Evolutionary conservation across 2,329 filamentous ascomycete species (phyloP).

Genomic region (Pleurostoma richardsiae): DNA sequence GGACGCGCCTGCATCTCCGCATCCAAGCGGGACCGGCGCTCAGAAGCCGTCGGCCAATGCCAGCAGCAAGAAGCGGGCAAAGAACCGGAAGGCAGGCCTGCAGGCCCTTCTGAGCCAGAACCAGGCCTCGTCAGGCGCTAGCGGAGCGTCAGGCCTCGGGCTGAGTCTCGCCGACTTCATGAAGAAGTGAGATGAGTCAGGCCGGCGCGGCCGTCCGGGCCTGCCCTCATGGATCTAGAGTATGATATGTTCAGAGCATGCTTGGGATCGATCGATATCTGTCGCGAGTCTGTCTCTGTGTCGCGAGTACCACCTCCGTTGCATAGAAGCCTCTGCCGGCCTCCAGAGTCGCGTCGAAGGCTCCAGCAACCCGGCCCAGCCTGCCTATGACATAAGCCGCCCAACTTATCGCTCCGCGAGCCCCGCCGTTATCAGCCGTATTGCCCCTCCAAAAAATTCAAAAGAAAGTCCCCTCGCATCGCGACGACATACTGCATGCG

Average conservation of each 20-base stretch:
- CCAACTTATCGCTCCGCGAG: conserved; percentile 5
- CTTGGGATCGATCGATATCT: too few species aligned
- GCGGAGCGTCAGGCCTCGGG: conserved; percentile 23
- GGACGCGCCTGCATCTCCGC: conserved; percentile 1
- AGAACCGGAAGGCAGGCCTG: conserved; percentile 60
- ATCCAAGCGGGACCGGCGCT: conserved; percentile 8
- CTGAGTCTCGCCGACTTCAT: conserved; percentile 54
- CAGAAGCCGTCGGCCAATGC: conserved; percentile 41
- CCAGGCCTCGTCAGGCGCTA: conserved; percentile 28
- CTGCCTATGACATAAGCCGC: conserved; percentile 24
- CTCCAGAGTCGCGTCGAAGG: conserved; percentile 17
- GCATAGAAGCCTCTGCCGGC: not conserved
- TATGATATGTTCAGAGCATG: too few species aligned
- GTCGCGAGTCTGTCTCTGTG: too few species aligned
- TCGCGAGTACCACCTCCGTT: too few species aligned
- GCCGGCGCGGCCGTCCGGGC: not conserved
- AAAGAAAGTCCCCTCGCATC: not conserved
- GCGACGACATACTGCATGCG: not conserved
- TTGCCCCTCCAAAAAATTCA: conserved; percentile 32
- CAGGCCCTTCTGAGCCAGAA: conserved; percentile 57
- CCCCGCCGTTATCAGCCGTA: conserved; percentile 24
- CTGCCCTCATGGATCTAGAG: too few species aligned
- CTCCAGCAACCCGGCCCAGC: conserved; percentile 5
- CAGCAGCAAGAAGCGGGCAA: conserved; percentile 61
- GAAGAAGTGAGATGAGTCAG: conserved; percentile 22